Evolutionary conservation across 352 stramenopile genomes (phyloP), one percentile per base, ranked within the genome.

Genomic region (Phytophthora constricta): DNA sequence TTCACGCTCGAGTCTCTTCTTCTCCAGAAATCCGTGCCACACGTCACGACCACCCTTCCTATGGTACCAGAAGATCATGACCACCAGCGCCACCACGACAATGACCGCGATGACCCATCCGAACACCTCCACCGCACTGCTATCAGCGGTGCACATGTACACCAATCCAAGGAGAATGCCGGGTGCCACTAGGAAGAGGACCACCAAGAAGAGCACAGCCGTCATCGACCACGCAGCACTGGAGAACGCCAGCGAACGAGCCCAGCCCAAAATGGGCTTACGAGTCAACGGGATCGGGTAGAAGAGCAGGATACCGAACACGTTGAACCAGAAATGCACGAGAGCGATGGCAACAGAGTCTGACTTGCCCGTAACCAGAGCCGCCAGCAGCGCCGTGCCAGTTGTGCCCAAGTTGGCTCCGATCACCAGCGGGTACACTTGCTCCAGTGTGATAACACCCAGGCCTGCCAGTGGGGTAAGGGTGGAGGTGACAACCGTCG

Each of bases 341-440:
- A 98, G 80, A 27, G 92, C 94, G 33, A 98, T 89, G 58, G 96
- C 89, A 37, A 97, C 84, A 7, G 87, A 80, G 41, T 91, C 68
- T 0, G 80, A 70, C 42, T 87, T 95, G 54, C 79, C 85, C 26
- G 88, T 93, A 43, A 98, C 91, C 27, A 97, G 65, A 13, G 91
- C 73, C 27, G 92, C 90, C 20, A 98, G 62, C 42, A 98, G 56
- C n/a, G 80, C 90, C 43, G 92, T 98, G 9, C 89, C 75, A 0
- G 92, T 98, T 22, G 94, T 97, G 25, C 92, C 94, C 58, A 98
- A 81, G 69, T 98, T 98, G 58, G 94, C 90, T 66, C 92, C 94
- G 37, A 98, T 82, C 64, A 95, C 93, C 37, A 98, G 62, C 25
- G 92, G 91, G 55, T 95, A 90, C 61, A 98, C 95, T 52, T 89